A percentile compares a stretch with the other conserved stretches of the same genome.
These are phyloP conservation scores for Trametes elegans DNA, from an alignment of 768 basidiomycete species.

Conservation along the genomic window DNA sequence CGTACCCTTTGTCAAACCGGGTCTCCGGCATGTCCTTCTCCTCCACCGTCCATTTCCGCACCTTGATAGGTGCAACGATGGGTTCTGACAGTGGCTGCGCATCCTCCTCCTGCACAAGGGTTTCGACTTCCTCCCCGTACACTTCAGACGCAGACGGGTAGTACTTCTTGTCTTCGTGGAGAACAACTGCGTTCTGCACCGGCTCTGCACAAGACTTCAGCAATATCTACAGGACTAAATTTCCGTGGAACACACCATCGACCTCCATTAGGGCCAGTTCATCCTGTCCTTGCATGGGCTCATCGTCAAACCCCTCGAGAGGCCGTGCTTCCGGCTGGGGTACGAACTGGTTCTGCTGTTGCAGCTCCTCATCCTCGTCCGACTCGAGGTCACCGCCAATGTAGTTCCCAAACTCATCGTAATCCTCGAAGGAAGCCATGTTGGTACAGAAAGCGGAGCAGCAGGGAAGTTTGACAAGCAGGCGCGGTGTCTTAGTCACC, in stretches of 20 bases:
- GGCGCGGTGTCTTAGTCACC: constrained; percentile 1
- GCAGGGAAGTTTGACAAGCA: neutral
- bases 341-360: constrained; percentile 47
- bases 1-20: constrained; percentile 95
- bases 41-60: constrained; percentile 91
- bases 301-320: constrained; percentile 82
- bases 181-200: constrained; percentile 74
- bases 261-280: constrained; percentile 79
- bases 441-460: neutral
- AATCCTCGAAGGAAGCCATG: constrained; percentile 70
- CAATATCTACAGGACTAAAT: neutral
- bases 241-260: constrained; percentile 53
- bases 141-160: constrained; percentile 91
- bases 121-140: constrained; percentile 93
- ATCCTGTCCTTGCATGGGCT: constrained; percentile 48
- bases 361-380: constrained; percentile 66
- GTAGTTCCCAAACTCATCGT: constrained; percentile 97
- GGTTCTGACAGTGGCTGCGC: constrained; percentile 93
- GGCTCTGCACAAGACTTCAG: constrained; percentile 49
- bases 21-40: constrained; percentile 96
- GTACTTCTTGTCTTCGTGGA: constrained; percentile 98
- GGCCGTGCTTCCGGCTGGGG: constrained; percentile 41
- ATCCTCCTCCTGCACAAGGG: constrained; percentile 97
- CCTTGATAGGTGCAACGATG: constrained; percentile 92
- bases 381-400: constrained; percentile 94